Evolutionary conservation across 441 rosid species (phyloP), one percentile per base, ranked within the genome.

Genomic region (Pelargonium myrrhifolium): DNA sequence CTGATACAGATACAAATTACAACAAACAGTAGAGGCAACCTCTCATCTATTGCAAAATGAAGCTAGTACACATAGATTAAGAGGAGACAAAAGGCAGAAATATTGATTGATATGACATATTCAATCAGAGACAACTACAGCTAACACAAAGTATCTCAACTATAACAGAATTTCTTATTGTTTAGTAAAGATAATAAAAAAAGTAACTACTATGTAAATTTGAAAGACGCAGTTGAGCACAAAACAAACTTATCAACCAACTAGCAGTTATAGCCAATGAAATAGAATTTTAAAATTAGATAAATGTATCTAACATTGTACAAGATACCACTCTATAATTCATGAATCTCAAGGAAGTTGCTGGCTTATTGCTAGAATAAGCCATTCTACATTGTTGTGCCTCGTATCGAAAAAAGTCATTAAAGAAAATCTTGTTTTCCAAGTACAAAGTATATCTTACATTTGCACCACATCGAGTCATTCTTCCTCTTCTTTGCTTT

Each of bases 401-500:
- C 37, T 11, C 15, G n/a, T 26, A 62, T 61, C 28, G 65, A n/a
- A 67, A 51, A 55, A 56, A 66, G 24, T 51, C n/a, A 40, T 21
- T 9, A 21, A 8, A 55, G 26, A 15, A 51, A 66, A 31, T 14
- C 0, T 35, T 15, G 40, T 51, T 22, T 53, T 58, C 42, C 6
- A 35, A 58, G 20, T 24, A 75, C 9, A 67, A 70, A 39, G 40
- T 9, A 39, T 24, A 58, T 60, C 78, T 85, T 85, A 92, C 76
- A 86, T 62, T 75, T 76, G 80, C 67, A 88, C 91, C 70, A 71
- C 76, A 74, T 76, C 81, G 75, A 79, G 74, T 60, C 80, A 81
- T 65, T 84, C 87, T 56, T 85, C 91, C 22, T 79, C 89, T 51
- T 78, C 90, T 67, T 84, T 75, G 73, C 65, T 74, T 76, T 67